phyloP scores from a whole-genome alignment of 2,329 filamentous ascomycete genomes.

The Stachybotrys echinatus region DNA sequence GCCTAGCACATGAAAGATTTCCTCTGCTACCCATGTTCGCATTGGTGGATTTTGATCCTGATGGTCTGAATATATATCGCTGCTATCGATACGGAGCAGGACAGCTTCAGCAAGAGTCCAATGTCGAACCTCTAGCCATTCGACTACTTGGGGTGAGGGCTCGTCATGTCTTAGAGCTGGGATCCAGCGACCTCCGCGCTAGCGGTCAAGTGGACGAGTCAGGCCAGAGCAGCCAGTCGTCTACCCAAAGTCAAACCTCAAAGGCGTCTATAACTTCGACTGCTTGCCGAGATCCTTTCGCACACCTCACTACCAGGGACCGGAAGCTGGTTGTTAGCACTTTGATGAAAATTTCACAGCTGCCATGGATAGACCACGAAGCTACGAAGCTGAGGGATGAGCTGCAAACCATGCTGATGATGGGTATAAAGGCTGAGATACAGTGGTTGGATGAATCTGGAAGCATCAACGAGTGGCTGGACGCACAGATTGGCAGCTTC shows the following conservation, averaged over 20 bases:
- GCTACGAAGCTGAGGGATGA: constrained; percentile 43
- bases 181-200: not conserved
- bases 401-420: constrained; percentile 66
- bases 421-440: constrained; percentile 73
- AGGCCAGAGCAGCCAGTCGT: constrained; percentile 5
- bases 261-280: constrained; percentile 17
- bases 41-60: constrained; percentile 71
- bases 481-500: constrained; percentile 29
- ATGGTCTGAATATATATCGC: constrained; percentile 67
- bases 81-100: constrained; percentile 70
- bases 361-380: constrained; percentile 18
- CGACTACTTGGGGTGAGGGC: constrained; percentile 60
- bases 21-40: constrained; percentile 53
- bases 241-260: not conserved
- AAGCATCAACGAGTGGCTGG: constrained; percentile 44
- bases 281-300: constrained; percentile 19
- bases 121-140: constrained; percentile 43
- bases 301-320: constrained; percentile 48
- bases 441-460: constrained; percentile 60
- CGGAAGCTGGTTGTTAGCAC: constrained; percentile 50
- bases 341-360: constrained; percentile 36
- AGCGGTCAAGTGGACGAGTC: not conserved
- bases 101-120: constrained; percentile 53
- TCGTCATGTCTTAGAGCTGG: constrained; percentile 28
- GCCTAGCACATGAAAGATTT: constrained; percentile 39